phyloP scores from a whole-genome alignment of 2,329 filamentous ascomycete genomes.

The Aspergillus terreus region DNA sequence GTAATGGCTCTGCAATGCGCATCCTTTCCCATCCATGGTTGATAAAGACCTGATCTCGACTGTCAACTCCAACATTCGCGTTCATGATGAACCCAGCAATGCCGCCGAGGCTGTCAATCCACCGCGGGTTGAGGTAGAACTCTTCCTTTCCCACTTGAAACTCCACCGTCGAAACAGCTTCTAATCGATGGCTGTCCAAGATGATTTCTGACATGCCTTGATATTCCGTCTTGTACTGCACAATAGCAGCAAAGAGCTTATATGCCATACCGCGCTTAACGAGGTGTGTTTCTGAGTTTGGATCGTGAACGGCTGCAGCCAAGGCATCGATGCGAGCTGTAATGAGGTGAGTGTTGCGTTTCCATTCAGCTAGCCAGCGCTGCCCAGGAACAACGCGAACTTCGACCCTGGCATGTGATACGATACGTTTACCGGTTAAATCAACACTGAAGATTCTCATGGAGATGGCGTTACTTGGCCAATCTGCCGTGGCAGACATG shows the following conservation, averaged over 20 bases:
- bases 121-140: constrained; percentile 58
- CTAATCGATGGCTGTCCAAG: constrained; percentile 53
- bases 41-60: constrained; percentile 58
- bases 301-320: constrained; percentile 47
- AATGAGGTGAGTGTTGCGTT: constrained; percentile 61
- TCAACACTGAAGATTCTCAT: constrained; percentile 6
- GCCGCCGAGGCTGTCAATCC: constrained; percentile 57
- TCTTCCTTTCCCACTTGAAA: constrained; percentile 55
- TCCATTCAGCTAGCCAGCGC: too few species aligned
- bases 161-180: constrained; percentile 52
- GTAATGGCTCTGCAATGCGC: constrained; percentile 52
- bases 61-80: constrained; percentile 56
- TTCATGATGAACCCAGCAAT: constrained; percentile 60
- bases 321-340: constrained; percentile 53
- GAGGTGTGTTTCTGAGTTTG: constrained; percentile 66
- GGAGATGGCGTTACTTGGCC: neutral
- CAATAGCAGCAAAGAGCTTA: constrained; percentile 63
- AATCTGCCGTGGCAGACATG: constrained; percentile 7
- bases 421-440: neutral
- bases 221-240: constrained; percentile 56
- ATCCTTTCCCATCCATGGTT: constrained; percentile 61
- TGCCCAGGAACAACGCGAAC: neutral
- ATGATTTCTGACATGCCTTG: constrained; percentile 58
- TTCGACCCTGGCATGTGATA: constrained; percentile 1
- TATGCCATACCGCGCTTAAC: constrained; percentile 73